Evolutionary conservation across 345 rosid species (phyloP).

Genomic region (Erucastrum elatum): DNA sequence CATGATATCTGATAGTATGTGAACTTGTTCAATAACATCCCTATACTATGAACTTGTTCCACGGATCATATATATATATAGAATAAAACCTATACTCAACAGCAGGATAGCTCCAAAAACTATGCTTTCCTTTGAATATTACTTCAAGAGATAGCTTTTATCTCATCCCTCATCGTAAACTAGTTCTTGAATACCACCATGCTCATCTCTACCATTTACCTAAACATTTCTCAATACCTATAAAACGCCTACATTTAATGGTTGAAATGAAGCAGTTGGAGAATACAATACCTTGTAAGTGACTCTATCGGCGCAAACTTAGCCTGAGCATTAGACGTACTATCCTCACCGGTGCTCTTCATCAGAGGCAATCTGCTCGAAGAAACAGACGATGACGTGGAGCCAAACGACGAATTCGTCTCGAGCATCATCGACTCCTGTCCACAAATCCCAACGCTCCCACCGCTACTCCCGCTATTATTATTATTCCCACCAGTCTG

Average conservation of each 20-base stretch:
- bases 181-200: background rate
- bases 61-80: background rate
- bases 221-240: background rate
- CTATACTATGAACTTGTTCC: no score
- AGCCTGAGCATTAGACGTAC: constrained; percentile 21
- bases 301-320: constrained; percentile 48
- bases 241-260: no score
- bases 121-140: background rate
- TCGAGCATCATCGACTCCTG: constrained; percentile 72
- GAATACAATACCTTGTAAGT: constrained; percentile 46
- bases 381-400: constrained; percentile 70
- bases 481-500: constrained; percentile 32
- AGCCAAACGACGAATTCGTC: constrained; percentile 77
- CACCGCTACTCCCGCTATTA: constrained; percentile 28
- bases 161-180: background rate
- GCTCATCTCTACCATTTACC: background rate
- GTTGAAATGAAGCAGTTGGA: no score
- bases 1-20: no score
- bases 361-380: constrained; percentile 57
- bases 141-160: background rate
- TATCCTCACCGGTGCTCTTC: constrained; percentile 49
- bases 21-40: no score
- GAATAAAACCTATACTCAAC: background rate
- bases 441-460: constrained; percentile 43
- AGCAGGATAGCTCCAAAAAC: background rate